phyloP scores from a whole-genome alignment of 148 eudicot genomes.

The Simmondsia chinensis region DNA sequence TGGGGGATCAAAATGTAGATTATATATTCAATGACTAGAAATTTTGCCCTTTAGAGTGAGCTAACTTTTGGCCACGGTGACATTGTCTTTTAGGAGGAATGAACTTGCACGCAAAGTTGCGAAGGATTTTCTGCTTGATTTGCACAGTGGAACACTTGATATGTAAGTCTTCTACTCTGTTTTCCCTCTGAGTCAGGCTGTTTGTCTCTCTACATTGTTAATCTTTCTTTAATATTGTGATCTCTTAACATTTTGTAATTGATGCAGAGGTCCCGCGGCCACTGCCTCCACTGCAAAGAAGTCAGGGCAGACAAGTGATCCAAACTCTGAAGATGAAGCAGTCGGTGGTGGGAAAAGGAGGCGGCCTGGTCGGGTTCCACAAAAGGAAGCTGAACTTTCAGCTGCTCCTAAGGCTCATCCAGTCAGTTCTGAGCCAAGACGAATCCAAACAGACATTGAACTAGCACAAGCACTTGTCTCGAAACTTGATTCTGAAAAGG shows the following conservation, averaged over 20 bases:
- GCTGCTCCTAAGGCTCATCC: conserved; percentile 86
- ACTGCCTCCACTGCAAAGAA: conserved; percentile 35
- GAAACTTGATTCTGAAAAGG: conserved; percentile 86
- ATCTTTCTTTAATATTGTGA: too few species aligned
- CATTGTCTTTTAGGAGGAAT: conserved; percentile 76
- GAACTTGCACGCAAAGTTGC: conserved; percentile 77
- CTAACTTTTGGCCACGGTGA: too few species aligned
- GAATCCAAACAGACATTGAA: conserved; percentile 72
- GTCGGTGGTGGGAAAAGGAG: conserved; percentile 65
- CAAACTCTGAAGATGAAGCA: conserved; percentile 77
- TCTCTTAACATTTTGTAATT: conserved; percentile 9
- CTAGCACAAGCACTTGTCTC: conserved; percentile 70
- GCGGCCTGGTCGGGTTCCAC: conserved; percentile 49
- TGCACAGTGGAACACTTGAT: conserved; percentile 82
- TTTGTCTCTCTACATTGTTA: too few species aligned
- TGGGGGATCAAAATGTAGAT: too few species aligned
- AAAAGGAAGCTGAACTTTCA: conserved; percentile 57
- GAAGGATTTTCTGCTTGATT: conserved; percentile 79
- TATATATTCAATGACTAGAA: too few species aligned
- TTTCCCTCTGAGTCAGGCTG: not conserved
- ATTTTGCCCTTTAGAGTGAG: too few species aligned
- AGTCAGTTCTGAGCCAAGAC: conserved; percentile 68
- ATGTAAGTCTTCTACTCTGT: conserved; percentile 41
- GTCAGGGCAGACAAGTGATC: conserved; percentile 65
- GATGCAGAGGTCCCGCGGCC: conserved; percentile 73